These are phyloP conservation scores for Ogataea hybrid DNA, from an alignment of 1,139 yeast species.

Conservation along the genomic window DNA sequence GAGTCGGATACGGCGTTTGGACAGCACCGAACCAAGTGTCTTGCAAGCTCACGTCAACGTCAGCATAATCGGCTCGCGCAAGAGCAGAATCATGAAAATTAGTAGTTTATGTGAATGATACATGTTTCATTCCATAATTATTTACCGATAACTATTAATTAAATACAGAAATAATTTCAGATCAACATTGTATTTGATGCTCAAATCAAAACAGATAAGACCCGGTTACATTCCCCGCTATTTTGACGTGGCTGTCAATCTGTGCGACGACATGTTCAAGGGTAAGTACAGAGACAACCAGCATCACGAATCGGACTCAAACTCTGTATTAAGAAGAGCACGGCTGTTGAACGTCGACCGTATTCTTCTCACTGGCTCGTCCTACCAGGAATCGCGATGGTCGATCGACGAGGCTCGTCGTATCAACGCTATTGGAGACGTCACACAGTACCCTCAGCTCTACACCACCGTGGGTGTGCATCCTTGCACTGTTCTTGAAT, in stretches of 20 bases:
- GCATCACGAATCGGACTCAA: conserved; percentile 66
- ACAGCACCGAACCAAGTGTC: conserved; percentile 10
- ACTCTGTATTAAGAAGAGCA: conserved; percentile 66
- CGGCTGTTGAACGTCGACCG: conserved; percentile 58
- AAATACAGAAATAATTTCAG: not conserved
- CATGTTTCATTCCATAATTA: not conserved
- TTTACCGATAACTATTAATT: not conserved
- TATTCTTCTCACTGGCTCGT: conserved; percentile 82
- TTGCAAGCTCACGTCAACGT: conserved; percentile 46
- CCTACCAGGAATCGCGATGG: conserved; percentile 57
- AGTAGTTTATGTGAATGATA: conserved; percentile 1
- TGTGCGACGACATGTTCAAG: conserved; percentile 84
- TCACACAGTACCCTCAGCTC: conserved; percentile 35
- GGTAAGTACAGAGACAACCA: conserved; percentile 71
- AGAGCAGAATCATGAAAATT: not conserved
- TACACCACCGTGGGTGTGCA: conserved; percentile 89
- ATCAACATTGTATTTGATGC: not conserved
- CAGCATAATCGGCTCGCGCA: conserved; percentile 1
- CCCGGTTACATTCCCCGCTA: conserved; percentile 22
- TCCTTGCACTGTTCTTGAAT: conserved; percentile 81
- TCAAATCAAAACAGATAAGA: conserved; percentile 5
- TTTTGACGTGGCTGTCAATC: conserved; percentile 52
- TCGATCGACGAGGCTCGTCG: conserved; percentile 46
- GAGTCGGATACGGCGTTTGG: conserved; percentile 4
- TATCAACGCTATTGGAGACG: conserved; percentile 38